phyloP scores from a whole-genome alignment of 1,284 basidiomycete genomes.

The Retiboletus flavoniger region DNA sequence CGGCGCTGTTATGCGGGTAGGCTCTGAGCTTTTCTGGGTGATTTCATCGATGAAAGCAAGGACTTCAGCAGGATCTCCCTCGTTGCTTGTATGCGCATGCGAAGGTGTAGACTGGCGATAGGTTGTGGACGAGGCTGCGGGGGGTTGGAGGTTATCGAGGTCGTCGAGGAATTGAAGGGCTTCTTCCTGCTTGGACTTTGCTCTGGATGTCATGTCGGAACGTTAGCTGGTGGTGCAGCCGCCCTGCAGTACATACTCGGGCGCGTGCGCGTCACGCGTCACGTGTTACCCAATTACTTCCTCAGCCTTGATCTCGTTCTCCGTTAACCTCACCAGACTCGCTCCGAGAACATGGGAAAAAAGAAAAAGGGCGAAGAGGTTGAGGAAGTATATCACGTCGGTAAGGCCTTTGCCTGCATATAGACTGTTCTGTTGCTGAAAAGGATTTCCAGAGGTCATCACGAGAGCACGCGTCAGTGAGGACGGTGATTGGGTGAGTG shows the following conservation, averaged over 20 bases:
- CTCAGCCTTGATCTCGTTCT: not conserved
- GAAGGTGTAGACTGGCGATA: conserved; percentile 22
- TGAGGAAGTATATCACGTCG: conserved; percentile 53
- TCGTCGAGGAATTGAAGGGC: conserved; percentile 88
- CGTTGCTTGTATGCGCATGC: conserved; percentile 33
- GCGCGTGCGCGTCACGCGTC: conserved; percentile 15
- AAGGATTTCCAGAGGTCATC: conserved; percentile 48
- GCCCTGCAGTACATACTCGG: not conserved
- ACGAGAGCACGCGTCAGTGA: conserved; percentile 47
- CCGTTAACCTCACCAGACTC: not conserved
- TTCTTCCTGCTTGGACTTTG: conserved; percentile 85
- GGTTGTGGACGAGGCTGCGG: conserved; percentile 25
- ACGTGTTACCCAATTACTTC: conserved; percentile 15
- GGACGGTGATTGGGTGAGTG: conserved; percentile 45
- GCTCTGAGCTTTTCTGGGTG: conserved; percentile 83
- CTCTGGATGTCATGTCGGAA: conserved; percentile 48
- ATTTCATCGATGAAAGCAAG: conserved; percentile 94
- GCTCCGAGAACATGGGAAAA: conserved; percentile 24
- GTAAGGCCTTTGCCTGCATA: conserved; percentile 30
- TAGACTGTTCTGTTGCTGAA: not conserved
- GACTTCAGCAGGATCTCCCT: conserved; percentile 72
- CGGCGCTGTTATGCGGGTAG: conserved; percentile 55
- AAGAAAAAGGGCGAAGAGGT: conserved; percentile 27
- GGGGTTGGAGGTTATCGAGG: conserved; percentile 47
- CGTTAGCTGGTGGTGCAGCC: not conserved